Evolutionary conservation across 257 asterid genomes (phyloP).

Genomic region (Sherardia arvensis): DNA sequence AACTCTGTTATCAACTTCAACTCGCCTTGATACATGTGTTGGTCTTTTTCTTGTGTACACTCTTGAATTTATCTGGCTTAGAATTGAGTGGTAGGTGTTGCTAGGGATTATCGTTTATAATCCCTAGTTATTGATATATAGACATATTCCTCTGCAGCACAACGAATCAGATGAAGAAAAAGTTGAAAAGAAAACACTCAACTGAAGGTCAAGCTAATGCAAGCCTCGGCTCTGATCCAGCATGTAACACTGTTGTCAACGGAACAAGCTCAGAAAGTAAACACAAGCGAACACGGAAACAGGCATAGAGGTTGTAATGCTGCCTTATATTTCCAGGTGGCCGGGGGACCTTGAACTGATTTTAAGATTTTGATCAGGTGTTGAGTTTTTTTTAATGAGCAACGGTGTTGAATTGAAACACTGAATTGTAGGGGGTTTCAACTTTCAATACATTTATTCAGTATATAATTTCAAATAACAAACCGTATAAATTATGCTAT

Average conservation of each 20-base stretch:
- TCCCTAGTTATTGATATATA: neutral
- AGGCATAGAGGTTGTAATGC: neutral
- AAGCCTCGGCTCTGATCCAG: neutral
- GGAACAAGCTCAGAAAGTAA: slow-evolving; percentile 4
- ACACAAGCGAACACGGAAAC: neutral
- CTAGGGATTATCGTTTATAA: neutral
- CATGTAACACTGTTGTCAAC: neutral
- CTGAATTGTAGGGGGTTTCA: too few relatives aligned
- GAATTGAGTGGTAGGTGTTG: neutral
- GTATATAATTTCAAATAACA: too few relatives aligned
- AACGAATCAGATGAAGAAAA: slow-evolving; percentile 20
- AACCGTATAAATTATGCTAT: too few relatives aligned
- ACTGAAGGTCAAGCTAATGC: slow-evolving; percentile 20
- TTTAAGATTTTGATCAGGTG: too few relatives aligned
- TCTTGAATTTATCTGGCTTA: neutral
- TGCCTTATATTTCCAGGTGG: too few relatives aligned
- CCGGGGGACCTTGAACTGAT: too few relatives aligned
- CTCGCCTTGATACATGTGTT: neutral
- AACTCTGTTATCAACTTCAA: neutral
- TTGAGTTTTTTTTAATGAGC: too few relatives aligned
- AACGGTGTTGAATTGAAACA: too few relatives aligned
- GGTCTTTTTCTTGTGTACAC: neutral
- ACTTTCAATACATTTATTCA: too few relatives aligned
- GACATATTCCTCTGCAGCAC: slow-evolving; percentile 27
- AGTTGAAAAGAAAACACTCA: slow-evolving; percentile 28